Base-by-base conservation (phyloP, 176 grass and related monocot species). In the Lolium rigidum region DNA sequence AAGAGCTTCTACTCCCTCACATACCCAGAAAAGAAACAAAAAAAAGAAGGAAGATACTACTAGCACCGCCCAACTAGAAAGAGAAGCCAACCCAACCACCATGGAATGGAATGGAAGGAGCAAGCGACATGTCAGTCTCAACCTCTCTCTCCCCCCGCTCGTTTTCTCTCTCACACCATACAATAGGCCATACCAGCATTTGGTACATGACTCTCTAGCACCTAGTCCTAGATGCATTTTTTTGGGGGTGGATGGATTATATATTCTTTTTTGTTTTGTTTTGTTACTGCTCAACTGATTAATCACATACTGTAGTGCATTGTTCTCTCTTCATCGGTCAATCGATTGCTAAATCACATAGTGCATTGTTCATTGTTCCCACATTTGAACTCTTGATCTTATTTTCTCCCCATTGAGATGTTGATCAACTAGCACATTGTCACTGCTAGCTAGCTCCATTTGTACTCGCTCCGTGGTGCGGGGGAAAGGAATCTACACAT, bases 41-140 rank as follows among this genome's bases (percentile, higher is more conserved):
- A 41, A 41, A 9, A 26, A 13, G 12, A 7, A 41, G 9, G 17
- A 56, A 15, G 28, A 81, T 61, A 51, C 54, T 68, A 76, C 54
- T 68, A 76, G 63, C 48, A 47, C 76, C 74, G 57, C 54, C 78
- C 78, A 88, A 63, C 21, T 2, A 82, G 80, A 83, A 54, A 87
- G 77, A 72, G 56, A 73, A 61, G 88, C 74, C 76, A 84, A 80
- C 88, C 86, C 76, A 84, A 80, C 88, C 86, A 83, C 80, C 82
- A 48, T 74, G 48, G 31, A 62, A 50, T 76, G 79, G 78, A 66
- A 71, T 81, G 62, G 25, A 64, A 15, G 83, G 58, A 76, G 50
- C 70, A 86, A 82, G 73, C 79, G 69, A 70, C 82, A 58, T 74
- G 55, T 67, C 59, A 61, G 67, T 64, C 62, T 87, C 80, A 25